Base-by-base conservation (phyloP, 139 green algal genomes). In the Gonium pectorale region DNA sequence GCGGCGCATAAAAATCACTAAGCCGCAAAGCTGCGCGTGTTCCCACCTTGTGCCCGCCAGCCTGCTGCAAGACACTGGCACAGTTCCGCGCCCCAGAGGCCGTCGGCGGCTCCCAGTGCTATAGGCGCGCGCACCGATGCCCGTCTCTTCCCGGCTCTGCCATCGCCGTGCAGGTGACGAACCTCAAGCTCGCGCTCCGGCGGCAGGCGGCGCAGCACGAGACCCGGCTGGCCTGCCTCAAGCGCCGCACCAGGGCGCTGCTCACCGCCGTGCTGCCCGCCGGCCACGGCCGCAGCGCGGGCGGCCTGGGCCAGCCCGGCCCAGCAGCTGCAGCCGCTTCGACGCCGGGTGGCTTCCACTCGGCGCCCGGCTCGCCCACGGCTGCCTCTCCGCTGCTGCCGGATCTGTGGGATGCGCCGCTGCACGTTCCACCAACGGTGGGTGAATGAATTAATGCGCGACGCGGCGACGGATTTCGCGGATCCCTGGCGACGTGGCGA, bases 171-270 rank as follows among this genome's bases (percentile, higher is more conserved):
- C 75, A 82, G 77, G 77, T 83, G 8, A 59, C 60, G 3, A 73
- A 83, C 40, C 77, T 83, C 27, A 73, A 83, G n/a, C 8, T 24
- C 1, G 77, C 77, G 5, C 43, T 83, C 26, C 31, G 44, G 11
- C 43, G 49, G 22, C 77, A 83, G 35, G 77, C 77, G 27, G 62
- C n/a, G 19, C 43, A 83, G 41, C 62, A 83, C n/a, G 62, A 73
- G 62, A 66, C 29, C 24, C 73, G 73, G 77, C 35, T 83, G 2
- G n/a, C 31, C 4, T 63, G 37, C n/a, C 19, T 83, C 33, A 83
- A 83, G 77, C 43, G 77, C 27, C 77, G 77, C 60, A 83, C 77
- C 24, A 83, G 73, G 43, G 77, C 77, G 8, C 41, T 83, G 7
- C 77, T 83, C 43, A 51, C 43, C 5, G 77, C 77, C 43, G 66